Conservation (phyloP, 345 rosid species). For the Arabis hirsuta region DNA sequence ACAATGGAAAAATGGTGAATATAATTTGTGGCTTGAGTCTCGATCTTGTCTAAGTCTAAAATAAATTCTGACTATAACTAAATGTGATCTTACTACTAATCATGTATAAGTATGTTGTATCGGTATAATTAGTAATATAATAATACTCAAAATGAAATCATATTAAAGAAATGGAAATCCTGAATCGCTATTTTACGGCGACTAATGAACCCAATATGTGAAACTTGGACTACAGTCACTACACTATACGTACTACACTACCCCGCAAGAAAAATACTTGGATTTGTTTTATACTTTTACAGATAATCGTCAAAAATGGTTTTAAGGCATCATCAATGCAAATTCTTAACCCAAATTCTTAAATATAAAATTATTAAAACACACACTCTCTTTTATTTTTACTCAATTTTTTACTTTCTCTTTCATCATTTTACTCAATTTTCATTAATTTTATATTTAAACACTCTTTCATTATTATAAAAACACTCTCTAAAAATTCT, state of each 20-base stretch:
- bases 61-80: constrained; percentile 1
- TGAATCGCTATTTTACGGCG: neutral
- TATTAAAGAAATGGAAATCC: neutral
- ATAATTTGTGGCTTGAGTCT: neutral
- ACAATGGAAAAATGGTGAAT: neutral
- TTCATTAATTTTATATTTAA: too few species aligned
- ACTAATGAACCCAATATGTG: constrained; percentile 4
- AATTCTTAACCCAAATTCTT: too few species aligned
- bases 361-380: too few species aligned
- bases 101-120: neutral
- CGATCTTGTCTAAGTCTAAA: neutral
- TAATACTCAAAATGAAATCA: neutral
- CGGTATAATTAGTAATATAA: neutral
- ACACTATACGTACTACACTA: constrained; percentile 1
- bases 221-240: constrained; percentile 18
- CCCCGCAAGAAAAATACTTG: neutral
- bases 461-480: too few species aligned
- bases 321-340: neutral
- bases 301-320: neutral
- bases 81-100: neutral
- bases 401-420: too few species aligned
- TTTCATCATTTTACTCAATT: too few species aligned
- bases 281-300: neutral
- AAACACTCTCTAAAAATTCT: too few species aligned
- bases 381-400: too few species aligned